A percentile compares a stretch with the other conserved stretches of the same genome.
Evolutionary conservation across 441 rosid species (phyloP).

Genomic region (Adansonia madagascariensis): DNA sequence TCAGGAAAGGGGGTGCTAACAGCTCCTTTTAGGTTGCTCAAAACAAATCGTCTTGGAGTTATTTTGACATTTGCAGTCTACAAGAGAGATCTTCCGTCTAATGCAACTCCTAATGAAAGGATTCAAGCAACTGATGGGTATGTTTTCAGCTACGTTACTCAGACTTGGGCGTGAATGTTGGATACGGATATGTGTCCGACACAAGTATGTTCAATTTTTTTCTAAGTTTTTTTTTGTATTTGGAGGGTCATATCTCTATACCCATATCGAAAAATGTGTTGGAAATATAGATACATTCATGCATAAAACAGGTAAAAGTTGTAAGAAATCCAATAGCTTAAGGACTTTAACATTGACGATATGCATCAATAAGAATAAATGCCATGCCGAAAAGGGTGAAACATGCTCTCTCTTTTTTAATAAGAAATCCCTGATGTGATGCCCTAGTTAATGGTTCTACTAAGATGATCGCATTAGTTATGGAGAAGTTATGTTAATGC

Average conservation of each 20-base stretch:
- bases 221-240: too few relatives aligned
- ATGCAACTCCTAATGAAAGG: slow-evolving; percentile 84
- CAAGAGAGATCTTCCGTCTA: slow-evolving; percentile 75
- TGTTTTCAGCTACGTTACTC: slow-evolving; percentile 23
- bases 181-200: too few relatives aligned
- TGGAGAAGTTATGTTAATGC: slow-evolving; percentile 25
- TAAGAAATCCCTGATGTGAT: neutral
- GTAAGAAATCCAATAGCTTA: neutral
- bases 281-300: neutral
- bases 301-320: neutral
- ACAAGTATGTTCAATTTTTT: too few relatives aligned
- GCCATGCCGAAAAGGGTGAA: slow-evolving; percentile 3
- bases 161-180: too few relatives aligned
- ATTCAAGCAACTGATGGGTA: slow-evolving; percentile 86
- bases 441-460: slow-evolving; percentile 19
- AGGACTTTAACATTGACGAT: neutral
- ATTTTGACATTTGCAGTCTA: slow-evolving; percentile 92
- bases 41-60: slow-evolving; percentile 90
- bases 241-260: too few relatives aligned
- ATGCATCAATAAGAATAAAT: neutral
- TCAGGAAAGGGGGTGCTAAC: slow-evolving; percentile 90
- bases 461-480: slow-evolving; percentile 7
- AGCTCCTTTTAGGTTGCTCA: slow-evolving; percentile 84
- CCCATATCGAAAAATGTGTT: too few relatives aligned
- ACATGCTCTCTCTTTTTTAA: neutral